A percentile compares a stretch with the other conserved stretches of the same genome.
phyloP scores from a whole-genome alignment of 352 stramenopile genomes.

The Ochromonadaceae sp. region DNA sequence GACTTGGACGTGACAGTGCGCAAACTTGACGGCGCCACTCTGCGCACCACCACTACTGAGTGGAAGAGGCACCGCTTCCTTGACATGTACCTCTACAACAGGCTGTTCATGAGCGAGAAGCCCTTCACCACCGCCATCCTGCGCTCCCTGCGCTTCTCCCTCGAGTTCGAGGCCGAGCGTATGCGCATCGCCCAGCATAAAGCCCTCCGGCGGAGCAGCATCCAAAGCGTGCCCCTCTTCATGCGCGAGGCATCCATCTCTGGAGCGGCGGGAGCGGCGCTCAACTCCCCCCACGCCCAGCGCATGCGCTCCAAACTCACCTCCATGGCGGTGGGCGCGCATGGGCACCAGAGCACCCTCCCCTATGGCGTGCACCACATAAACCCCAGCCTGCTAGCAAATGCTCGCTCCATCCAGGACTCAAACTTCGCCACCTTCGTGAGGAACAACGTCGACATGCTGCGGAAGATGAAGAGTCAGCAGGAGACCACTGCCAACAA shows the following conservation, averaged over 20 bases:
- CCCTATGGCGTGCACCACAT: conserved; percentile 15
- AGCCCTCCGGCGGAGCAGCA: no score
- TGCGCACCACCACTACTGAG: not conserved
- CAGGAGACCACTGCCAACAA: not conserved
- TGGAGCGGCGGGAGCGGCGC: no score
- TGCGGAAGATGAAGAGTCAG: not conserved
- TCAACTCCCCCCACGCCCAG: no score
- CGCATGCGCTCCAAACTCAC: no score
- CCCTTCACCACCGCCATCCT: not conserved
- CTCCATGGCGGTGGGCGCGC: no score
- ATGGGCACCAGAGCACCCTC: no score
- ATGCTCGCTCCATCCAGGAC: not conserved
- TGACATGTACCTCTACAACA: not conserved
- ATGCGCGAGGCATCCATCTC: no score
- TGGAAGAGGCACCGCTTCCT: not conserved
- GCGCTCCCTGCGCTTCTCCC: not conserved
- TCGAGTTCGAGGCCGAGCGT: no score
- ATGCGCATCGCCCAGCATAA: no score
- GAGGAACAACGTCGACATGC: no score
- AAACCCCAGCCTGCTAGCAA: not conserved
- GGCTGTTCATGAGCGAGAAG: not conserved
- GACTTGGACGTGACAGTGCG: not conserved
- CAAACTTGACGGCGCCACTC: not conserved
- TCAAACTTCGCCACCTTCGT: conserved; percentile 3
- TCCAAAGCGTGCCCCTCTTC: no score